A percentile compares a stretch with the other conserved stretches of the same genome.
These are phyloP conservation scores for Lagenidium giganteum DNA, from an alignment of 352 stramenopile species.

Conservation along the genomic window DNA sequence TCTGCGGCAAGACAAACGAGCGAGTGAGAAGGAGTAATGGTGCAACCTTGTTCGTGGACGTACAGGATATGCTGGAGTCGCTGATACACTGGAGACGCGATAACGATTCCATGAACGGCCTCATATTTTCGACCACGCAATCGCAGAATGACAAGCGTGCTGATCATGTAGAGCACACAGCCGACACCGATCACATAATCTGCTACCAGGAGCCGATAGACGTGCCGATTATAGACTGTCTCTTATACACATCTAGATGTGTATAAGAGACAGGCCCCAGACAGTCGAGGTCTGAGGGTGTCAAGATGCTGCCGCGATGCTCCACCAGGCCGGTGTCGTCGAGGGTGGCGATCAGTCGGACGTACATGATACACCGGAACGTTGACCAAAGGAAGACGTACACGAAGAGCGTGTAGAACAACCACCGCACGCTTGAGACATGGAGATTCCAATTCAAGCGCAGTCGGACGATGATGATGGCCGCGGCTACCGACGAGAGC, in stretches of 20 bases:
- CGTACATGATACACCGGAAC: slow-evolving; percentile 29
- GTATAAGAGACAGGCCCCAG: slow-evolving; percentile 28
- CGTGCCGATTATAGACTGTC: slow-evolving; percentile 31
- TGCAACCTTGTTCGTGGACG: no score
- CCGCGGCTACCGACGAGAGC: no score
- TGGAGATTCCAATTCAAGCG: not conserved
- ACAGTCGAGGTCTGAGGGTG: slow-evolving; percentile 32
- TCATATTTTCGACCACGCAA: slow-evolving; percentile 44
- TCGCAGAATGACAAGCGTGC: slow-evolving; percentile 31
- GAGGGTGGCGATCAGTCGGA: slow-evolving; percentile 11
- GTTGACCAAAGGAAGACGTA: slow-evolving; percentile 41
- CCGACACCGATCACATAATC: slow-evolving; percentile 43
- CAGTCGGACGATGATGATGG: not conserved
- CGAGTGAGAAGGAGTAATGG: no score
- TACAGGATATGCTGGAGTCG: slow-evolving; percentile 56
- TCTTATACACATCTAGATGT: slow-evolving; percentile 14
- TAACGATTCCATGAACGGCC: slow-evolving; percentile 40
- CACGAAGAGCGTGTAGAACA: slow-evolving; percentile 48
- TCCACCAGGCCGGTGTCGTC: not conserved
- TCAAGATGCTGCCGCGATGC: not conserved
- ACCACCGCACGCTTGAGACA: slow-evolving; percentile 39
- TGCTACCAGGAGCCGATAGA: slow-evolving; percentile 27
- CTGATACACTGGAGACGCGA: slow-evolving; percentile 51
- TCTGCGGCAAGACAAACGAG: slow-evolving; percentile 14
- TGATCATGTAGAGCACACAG: slow-evolving; percentile 40